Evolutionary conservation across 805 yeast genomes (phyloP).

Genomic region (Jamesozyma hellenica): DNA sequence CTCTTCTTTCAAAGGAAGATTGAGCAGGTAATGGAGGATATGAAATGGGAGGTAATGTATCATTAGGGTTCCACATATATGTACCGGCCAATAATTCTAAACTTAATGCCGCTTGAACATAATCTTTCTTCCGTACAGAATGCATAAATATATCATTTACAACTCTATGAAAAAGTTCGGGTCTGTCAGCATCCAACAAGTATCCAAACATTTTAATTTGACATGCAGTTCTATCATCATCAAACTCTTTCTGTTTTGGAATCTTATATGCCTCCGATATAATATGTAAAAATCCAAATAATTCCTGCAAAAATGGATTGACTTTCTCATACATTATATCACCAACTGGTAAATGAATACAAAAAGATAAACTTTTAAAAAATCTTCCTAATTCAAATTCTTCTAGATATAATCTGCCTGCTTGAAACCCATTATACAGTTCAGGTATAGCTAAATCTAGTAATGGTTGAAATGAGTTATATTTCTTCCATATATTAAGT

Average conservation of each 20-base stretch:
- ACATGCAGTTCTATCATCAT: conserved; percentile 77
- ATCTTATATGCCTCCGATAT: conserved; percentile 60
- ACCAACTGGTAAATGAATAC: conserved; percentile 34
- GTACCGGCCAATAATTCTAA: conserved; percentile 69
- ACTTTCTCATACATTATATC: conserved; percentile 51
- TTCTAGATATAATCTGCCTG: conserved; percentile 17
- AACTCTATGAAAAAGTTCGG: conserved; percentile 72
- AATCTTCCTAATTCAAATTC: conserved; percentile 18
- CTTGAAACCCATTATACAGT: conserved; percentile 19
- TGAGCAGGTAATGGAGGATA: conserved; percentile 74
- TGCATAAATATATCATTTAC: conserved; percentile 63
- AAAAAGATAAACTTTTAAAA: conserved; percentile 11
- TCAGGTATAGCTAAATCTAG: conserved; percentile 18
- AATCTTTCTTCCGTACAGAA: conserved; percentile 49
- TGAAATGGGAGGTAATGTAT: conserved; percentile 42
- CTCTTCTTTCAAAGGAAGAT: conserved; percentile 72
- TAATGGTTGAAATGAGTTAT: conserved; percentile 12
- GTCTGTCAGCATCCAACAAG: conserved; percentile 65
- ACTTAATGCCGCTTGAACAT: conserved; percentile 74
- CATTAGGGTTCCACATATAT: conserved; percentile 60
- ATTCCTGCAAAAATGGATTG: conserved; percentile 40
- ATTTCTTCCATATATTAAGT: conserved; percentile 12
- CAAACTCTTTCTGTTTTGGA: conserved; percentile 75
- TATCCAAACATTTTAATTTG: conserved; percentile 66
- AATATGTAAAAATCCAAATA: conserved; percentile 53